Evolutionary conservation across 2,329 filamentous ascomycete genomes (phyloP).

Genomic region (Arthrobotrys pseudoclavata): DNA sequence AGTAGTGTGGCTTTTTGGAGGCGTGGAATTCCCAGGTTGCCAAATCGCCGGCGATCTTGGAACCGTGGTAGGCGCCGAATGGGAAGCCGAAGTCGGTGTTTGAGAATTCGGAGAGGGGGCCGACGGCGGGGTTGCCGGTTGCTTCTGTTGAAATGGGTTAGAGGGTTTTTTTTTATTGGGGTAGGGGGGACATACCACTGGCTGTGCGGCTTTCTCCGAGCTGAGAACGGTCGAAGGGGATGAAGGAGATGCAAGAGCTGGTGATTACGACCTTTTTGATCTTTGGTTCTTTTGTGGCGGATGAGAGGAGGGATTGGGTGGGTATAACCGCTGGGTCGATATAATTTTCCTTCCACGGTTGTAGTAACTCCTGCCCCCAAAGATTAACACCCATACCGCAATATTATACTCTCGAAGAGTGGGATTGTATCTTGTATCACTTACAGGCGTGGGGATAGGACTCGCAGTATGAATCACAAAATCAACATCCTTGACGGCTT

Average conservation of each 20-base stretch:
- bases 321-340: slow-evolving; percentile 46
- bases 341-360: slow-evolving; percentile 50
- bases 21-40: slow-evolving; percentile 55
- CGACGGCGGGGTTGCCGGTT: slow-evolving; percentile 46
- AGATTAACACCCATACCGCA: not conserved
- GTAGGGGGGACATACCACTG: slow-evolving; percentile 18
- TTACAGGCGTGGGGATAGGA: slow-evolving; percentile 51
- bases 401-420: too few relatives aligned
- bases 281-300: slow-evolving; percentile 63
- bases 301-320: slow-evolving; percentile 33
- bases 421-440: too few relatives aligned
- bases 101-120: not conserved
- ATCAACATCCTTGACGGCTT: slow-evolving; percentile 66
- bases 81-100: slow-evolving; percentile 45
- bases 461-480: slow-evolving; percentile 54
- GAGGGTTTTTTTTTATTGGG: not conserved
- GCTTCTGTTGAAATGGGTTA: slow-evolving; percentile 1
- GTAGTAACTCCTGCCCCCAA: slow-evolving; percentile 3
- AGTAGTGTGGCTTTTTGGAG: slow-evolving; percentile 47
- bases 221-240: slow-evolving; percentile 32
- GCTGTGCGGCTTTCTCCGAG: slow-evolving; percentile 49
- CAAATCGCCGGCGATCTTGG: slow-evolving; percentile 48
- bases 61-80: slow-evolving; percentile 51
- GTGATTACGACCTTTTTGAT: slow-evolving; percentile 80
- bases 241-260: slow-evolving; percentile 66